Conservation (phyloP, 768 basidiomycete genomes). For the Calocera cornea region DNA sequence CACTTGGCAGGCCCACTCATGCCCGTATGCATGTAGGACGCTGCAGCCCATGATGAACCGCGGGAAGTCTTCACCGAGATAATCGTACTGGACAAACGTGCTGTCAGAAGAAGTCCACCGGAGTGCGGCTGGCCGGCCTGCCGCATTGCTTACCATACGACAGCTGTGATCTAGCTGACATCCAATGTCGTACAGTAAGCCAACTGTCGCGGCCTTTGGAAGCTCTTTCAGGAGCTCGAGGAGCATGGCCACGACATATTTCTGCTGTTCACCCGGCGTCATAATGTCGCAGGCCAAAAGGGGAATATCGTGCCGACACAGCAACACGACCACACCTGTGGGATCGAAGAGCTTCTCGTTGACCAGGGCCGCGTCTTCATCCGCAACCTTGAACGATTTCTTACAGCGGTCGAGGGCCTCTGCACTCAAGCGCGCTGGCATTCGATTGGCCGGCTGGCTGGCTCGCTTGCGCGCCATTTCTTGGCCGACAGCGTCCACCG, state of each 20-base stretch:
- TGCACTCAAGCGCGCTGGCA: constrained; percentile 5
- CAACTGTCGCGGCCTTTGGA: constrained; percentile 20
- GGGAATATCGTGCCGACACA: constrained; percentile 9
- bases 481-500: no score
- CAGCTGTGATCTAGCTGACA: constrained; percentile 25
- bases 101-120: no score
- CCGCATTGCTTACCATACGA: background rate
- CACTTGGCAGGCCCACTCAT: no score
- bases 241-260: constrained; percentile 6
- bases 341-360: background rate
- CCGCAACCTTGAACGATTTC: constrained; percentile 7
- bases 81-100: background rate
- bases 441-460: background rate
- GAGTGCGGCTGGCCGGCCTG: background rate
- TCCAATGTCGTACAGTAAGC: constrained; percentile 26
- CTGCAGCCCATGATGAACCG: background rate
- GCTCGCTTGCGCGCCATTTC: background rate
- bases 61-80: background rate
- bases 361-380: constrained; percentile 5
- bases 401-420: no score
- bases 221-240: background rate
- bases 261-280: constrained; percentile 7
- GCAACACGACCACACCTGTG: constrained; percentile 9
- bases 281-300: constrained; percentile 7
- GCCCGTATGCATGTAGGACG: constrained; percentile 8